Conservation (phyloP, 2,329 filamentous ascomycete genomes). For the Penicillium palitans region DNA sequence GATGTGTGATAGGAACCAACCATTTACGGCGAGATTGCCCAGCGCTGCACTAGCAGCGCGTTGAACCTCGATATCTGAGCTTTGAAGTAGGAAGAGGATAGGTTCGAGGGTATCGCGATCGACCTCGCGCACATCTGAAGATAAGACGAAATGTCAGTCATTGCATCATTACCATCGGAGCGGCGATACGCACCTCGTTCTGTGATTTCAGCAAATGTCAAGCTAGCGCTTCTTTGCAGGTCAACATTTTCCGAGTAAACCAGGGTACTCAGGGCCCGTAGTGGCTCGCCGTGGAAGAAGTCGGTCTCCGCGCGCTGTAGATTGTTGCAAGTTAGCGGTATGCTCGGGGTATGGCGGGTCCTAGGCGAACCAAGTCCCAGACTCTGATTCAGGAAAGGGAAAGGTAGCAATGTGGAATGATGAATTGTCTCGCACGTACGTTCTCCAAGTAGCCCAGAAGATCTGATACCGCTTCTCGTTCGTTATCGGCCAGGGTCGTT, state of each 20-base stretch:
- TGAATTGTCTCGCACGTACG: slow-evolving; percentile 54
- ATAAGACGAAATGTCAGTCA: slow-evolving; percentile 17
- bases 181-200: slow-evolving; percentile 70
- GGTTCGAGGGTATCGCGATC: slow-evolving; percentile 93
- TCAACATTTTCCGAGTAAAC: slow-evolving; percentile 99
- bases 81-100: slow-evolving; percentile 92
- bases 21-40: slow-evolving; percentile 95
- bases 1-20: slow-evolving; percentile 49
- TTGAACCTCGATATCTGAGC: slow-evolving; percentile 94
- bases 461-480: slow-evolving; percentile 95
- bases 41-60: slow-evolving; percentile 92
- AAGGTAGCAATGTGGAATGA: not conserved
- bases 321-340: slow-evolving; percentile 21
- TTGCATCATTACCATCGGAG: slow-evolving; percentile 7
- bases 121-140: slow-evolving; percentile 88
- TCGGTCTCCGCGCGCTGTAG: slow-evolving; percentile 88
- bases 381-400: slow-evolving; percentile 31
- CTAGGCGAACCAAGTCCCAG: not conserved
- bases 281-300: slow-evolving; percentile 94
- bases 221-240: slow-evolving; percentile 90
- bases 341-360: not conserved
- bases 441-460: slow-evolving; percentile 95
- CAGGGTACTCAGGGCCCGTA: slow-evolving; percentile 88
- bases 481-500: slow-evolving; percentile 87
- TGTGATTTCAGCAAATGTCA: slow-evolving; percentile 98